Conservation (phyloP, 2,329 filamentous ascomycete genomes). For the Rhynchosporium secalis region DNA sequence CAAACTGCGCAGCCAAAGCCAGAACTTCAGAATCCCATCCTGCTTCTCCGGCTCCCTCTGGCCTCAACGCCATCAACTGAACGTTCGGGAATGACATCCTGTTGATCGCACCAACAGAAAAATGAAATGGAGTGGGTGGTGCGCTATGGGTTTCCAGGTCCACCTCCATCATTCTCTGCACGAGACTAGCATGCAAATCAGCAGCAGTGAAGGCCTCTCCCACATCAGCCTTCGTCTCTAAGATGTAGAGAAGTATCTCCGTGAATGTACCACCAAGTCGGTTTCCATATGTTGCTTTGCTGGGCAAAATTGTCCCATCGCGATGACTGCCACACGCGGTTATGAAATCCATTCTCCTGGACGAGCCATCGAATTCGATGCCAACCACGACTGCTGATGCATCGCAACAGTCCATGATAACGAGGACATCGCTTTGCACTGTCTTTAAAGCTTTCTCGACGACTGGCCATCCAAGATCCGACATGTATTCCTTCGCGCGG, state of each 20-base stretch:
- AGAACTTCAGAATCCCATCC: too few species aligned
- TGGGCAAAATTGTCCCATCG: neutral
- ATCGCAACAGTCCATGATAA: neutral
- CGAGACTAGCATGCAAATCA: neutral
- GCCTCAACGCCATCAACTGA: neutral
- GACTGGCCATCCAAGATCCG: neutral
- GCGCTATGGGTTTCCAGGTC: neutral
- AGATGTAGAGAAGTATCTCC: neutral
- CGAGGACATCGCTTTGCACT: neutral
- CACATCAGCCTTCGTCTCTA: neutral
- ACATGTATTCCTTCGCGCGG: neutral
- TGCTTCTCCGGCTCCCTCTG: neutral
- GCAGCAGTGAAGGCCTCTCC: neutral
- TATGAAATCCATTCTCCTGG: neutral
- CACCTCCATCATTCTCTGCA: neutral
- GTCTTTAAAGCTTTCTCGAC: neutral
- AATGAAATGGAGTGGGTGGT: neutral
- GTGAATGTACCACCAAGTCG: neutral
- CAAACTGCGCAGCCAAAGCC: too few species aligned
- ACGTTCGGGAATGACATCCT: neutral
- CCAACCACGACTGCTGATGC: neutral
- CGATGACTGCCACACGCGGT: neutral
- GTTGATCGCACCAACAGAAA: neutral
- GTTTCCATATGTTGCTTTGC: neutral
- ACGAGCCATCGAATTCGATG: neutral